A percentile compares a stretch with the other conserved stretches of the same genome.
Evolutionary conservation across 306 rosid species (phyloP).

Genomic region (Herpetospermum pedunculosum): DNA sequence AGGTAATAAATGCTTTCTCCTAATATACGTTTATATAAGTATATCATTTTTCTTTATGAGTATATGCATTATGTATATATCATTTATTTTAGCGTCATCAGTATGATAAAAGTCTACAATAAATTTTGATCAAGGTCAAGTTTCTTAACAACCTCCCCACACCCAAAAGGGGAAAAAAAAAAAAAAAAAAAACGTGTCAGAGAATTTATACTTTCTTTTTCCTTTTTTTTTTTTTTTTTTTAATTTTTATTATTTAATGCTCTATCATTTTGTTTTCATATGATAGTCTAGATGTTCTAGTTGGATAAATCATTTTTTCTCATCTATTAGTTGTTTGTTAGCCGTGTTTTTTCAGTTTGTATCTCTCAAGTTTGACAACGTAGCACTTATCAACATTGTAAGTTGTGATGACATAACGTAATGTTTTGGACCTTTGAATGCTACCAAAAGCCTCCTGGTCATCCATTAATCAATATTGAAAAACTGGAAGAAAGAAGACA

Average conservation of each 20-base stretch:
- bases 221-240: no score
- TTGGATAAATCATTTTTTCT: background rate
- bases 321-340: background rate
- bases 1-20: slow-evolving; percentile 29
- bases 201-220: background rate
- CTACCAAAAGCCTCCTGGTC: background rate
- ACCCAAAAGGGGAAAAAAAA: background rate
- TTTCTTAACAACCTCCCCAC: background rate
- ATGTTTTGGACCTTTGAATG: background rate
- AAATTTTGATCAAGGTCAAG: background rate
- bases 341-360: background rate
- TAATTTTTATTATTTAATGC: background rate
- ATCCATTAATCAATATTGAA: background rate
- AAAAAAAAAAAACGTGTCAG: background rate
- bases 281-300: background rate
- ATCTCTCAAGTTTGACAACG: background rate
- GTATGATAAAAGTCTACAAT: background rate
- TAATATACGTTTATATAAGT: background rate
- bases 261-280: background rate
- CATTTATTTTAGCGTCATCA: background rate
- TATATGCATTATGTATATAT: background rate
- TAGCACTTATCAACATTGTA: background rate
- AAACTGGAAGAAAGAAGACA: no score
- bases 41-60: background rate
- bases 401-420: background rate